These are phyloP conservation scores for Aphanomyces invadans DNA, from an alignment of 352 stramenopile species.

Conservation along the genomic window DNA sequence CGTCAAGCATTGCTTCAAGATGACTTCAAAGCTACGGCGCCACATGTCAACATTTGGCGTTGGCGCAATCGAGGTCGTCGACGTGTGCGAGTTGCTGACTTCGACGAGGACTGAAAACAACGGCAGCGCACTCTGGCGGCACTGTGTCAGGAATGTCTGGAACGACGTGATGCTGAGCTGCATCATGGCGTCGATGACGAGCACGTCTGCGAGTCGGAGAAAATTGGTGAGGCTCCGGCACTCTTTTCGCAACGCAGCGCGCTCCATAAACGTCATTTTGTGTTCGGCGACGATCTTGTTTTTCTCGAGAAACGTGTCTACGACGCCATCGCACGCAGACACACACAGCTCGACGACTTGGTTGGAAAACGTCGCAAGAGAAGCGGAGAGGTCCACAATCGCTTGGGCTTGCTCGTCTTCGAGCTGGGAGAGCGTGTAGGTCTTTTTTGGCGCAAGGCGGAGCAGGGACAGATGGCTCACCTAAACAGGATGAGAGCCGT, in stretches of 20 bases:
- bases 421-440: constrained; percentile 79
- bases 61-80: constrained; percentile 35
- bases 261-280: constrained; percentile 97
- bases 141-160: constrained; percentile 32
- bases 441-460: constrained; percentile 52
- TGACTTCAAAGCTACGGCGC: constrained; percentile 54
- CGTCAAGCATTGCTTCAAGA: constrained; percentile 77
- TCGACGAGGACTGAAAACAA: constrained; percentile 44
- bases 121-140: neutral
- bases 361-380: constrained; percentile 52
- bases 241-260: constrained; percentile 84
- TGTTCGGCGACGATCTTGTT: constrained; percentile 91
- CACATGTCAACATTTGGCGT: constrained; percentile 59
- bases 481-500: constrained; percentile 31
- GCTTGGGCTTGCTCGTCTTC: constrained; percentile 57
- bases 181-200: constrained; percentile 84
- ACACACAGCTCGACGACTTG: constrained; percentile 78
- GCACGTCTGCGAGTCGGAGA: constrained; percentile 86
- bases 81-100: too few species aligned
- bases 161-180: constrained; percentile 80
- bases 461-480: constrained; percentile 61
- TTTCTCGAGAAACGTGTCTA: constrained; percentile 84
- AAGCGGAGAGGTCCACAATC: constrained; percentile 41
- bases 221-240: constrained; percentile 90
- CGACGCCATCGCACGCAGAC: constrained; percentile 85